phyloP scores from a whole-genome alignment of 345 rosid species.

The Cochlearia excelsa region DNA sequence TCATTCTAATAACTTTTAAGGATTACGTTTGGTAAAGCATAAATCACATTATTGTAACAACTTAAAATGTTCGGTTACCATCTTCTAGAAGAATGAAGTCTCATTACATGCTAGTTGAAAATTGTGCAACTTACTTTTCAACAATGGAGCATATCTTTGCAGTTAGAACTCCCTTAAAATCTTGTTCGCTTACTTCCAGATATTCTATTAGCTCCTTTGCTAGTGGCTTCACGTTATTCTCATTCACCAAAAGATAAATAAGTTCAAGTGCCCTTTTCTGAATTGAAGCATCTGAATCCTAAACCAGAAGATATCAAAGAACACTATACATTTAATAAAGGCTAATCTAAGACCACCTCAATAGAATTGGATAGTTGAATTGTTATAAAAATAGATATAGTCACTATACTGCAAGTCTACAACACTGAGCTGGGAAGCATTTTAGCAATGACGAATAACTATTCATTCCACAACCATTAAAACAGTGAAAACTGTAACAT shows the following conservation, averaged over 20 bases:
- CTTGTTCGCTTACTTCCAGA: conserved; percentile 92
- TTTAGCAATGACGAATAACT: conserved; percentile 1
- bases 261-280: conserved; percentile 95
- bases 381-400: conserved; percentile 5
- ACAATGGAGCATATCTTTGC: conserved; percentile 94
- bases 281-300: conserved; percentile 98
- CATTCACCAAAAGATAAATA: conserved; percentile 78
- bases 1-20: conserved; percentile 11
- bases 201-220: conserved; percentile 84
- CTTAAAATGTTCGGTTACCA: conserved; percentile 18
- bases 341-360: conserved; percentile 10
- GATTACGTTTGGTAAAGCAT: conserved; percentile 15
- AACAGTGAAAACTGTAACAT: conserved; percentile 21
- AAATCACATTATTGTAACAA: conserved; percentile 4
- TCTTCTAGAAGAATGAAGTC: conserved; percentile 11
- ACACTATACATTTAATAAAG: conserved; percentile 18
- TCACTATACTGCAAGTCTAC: conserved; percentile 5
- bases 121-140: conserved; percentile 70
- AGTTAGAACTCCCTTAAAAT: conserved; percentile 91
- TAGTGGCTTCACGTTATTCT: conserved; percentile 80
- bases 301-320: conserved; percentile 41
- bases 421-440: neutral
- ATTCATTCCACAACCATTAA: conserved; percentile 11
- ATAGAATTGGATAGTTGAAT: conserved; percentile 15
- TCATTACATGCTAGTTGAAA: conserved; percentile 18